A percentile compares a stretch with the other conserved stretches of the same genome.
Conservation (phyloP, 2,329 filamentous ascomycete genomes). For the Microcyclospora pomicola region DNA sequence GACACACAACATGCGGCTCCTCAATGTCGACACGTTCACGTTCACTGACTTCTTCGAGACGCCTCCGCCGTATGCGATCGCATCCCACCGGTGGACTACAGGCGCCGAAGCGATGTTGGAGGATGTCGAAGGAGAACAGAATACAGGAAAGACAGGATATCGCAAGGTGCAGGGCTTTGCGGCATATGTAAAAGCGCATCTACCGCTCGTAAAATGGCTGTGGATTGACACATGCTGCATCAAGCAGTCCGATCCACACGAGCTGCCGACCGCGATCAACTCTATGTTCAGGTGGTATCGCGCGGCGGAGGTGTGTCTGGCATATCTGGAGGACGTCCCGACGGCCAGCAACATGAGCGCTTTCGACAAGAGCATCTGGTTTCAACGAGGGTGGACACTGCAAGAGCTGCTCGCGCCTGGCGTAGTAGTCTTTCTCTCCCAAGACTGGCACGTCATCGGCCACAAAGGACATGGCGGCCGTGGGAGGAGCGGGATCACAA, state of each 20-base stretch:
- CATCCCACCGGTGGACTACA: slow-evolving; percentile 3
- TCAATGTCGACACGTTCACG: too few species aligned
- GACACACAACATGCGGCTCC: too few species aligned
- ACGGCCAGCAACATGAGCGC: too few species aligned
- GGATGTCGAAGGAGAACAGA: background rate
- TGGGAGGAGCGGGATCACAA: too few species aligned
- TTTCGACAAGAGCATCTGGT: background rate
- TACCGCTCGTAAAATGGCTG: too few species aligned
- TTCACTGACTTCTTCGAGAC: too few species aligned
- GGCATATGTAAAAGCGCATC: too few species aligned
- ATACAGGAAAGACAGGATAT: too few species aligned
- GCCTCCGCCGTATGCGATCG: slow-evolving; percentile 5
- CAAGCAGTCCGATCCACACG: slow-evolving; percentile 5
- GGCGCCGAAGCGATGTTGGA: slow-evolving; percentile 1
- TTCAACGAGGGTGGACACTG: background rate
- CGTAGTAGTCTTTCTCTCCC: slow-evolving; percentile 1
- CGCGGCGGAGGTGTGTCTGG: slow-evolving; percentile 5
- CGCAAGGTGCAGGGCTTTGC: too few species aligned
- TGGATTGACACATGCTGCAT: slow-evolving; percentile 11
- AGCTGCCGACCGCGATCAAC: slow-evolving; percentile 6
- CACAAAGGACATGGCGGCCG: too few species aligned
- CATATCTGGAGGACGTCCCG: slow-evolving; percentile 1
- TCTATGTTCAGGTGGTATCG: slow-evolving; percentile 11
- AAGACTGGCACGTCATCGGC: slow-evolving; percentile 1
- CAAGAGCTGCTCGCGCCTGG: slow-evolving; percentile 4